A percentile compares a stretch with the other conserved stretches of the same genome.
Conservation (phyloP, 129 eudicot species). For the Sambucus nigra region DNA sequence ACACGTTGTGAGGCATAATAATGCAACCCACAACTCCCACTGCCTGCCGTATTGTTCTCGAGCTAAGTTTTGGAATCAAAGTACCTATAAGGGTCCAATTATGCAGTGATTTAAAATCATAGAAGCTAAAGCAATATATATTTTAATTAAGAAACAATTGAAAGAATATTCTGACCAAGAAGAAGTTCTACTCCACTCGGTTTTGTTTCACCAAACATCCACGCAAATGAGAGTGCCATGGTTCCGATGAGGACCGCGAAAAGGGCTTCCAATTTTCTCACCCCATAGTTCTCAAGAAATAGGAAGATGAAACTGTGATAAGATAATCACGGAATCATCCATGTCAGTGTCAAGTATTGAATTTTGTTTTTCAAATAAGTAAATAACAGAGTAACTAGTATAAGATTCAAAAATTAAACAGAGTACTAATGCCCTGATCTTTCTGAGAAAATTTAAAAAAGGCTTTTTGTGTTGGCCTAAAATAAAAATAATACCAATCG, state of each 20-base stretch:
- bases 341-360: too few relatives aligned
- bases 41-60: conserved; percentile 75
- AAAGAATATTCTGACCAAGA: conserved; percentile 36
- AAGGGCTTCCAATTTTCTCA: conserved; percentile 90
- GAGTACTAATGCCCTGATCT: too few relatives aligned
- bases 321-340: conserved; percentile 7
- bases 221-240: conserved; percentile 91
- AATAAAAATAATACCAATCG: too few relatives aligned
- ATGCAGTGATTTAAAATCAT: background rate
- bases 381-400: too few relatives aligned
- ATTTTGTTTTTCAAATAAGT: too few relatives aligned
- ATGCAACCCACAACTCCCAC: conserved; percentile 95
- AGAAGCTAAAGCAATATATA: background rate
- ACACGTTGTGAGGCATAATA: conserved; percentile 94
- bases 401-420: too few relatives aligned
- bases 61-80: conserved; percentile 79
- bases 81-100: conserved; percentile 37
- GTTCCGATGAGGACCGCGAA: conserved; percentile 79
- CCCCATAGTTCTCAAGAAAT: conserved; percentile 88
- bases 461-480: too few relatives aligned
- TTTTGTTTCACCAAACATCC: conserved; percentile 94
- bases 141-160: background rate
- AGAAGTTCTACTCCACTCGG: conserved; percentile 78
- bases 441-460: too few relatives aligned
- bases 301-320: conserved; percentile 74